A percentile compares a stretch with the other conserved stretches of the same genome.
Conservation (phyloP, 805 yeast species). For the Lachancea meyersii region DNA sequence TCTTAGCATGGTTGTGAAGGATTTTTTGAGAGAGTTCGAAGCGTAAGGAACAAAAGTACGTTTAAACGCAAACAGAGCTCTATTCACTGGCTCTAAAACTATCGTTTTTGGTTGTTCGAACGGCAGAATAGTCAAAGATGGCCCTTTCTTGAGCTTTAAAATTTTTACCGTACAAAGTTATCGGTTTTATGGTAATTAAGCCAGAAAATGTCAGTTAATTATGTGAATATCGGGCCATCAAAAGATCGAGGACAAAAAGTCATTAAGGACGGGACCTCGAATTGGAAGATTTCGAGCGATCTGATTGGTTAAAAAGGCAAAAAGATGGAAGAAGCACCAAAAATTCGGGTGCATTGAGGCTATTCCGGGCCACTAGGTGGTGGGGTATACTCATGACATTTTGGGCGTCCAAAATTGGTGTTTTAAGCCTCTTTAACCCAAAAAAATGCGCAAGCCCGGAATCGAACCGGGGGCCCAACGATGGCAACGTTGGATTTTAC, state of each 20-base stretch:
- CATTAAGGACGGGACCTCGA: neutral
- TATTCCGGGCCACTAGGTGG: too few relatives aligned
- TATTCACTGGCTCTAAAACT: neutral
- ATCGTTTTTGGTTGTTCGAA: neutral
- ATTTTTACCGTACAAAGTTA: neutral
- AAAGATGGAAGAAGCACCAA: neutral
- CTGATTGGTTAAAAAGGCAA: conserved; percentile 4
- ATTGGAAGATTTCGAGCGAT: conserved; percentile 2
- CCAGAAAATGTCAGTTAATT: too few relatives aligned
- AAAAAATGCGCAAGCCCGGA: conserved; percentile 12
- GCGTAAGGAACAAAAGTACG: neutral
- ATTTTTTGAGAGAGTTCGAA: neutral
- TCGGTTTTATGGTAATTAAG: too few relatives aligned
- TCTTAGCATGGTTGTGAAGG: conserved; percentile 37
- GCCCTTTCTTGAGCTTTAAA: conserved; percentile 1
- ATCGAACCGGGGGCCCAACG: conserved; percentile 14
- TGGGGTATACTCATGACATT: too few relatives aligned
- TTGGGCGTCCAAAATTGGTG: too few relatives aligned
- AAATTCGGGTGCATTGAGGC: too few relatives aligned
- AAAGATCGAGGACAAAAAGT: neutral
- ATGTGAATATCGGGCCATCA: neutral
- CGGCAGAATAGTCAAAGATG: neutral
- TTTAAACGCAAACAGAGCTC: too few relatives aligned
- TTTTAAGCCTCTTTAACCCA: neutral
- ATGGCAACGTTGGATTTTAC: conserved; percentile 13